Evolutionary conservation across 768 basidiomycete genomes (phyloP), one percentile per base, ranked within the genome.

Genomic region (Infundibulicybe gibba): DNA sequence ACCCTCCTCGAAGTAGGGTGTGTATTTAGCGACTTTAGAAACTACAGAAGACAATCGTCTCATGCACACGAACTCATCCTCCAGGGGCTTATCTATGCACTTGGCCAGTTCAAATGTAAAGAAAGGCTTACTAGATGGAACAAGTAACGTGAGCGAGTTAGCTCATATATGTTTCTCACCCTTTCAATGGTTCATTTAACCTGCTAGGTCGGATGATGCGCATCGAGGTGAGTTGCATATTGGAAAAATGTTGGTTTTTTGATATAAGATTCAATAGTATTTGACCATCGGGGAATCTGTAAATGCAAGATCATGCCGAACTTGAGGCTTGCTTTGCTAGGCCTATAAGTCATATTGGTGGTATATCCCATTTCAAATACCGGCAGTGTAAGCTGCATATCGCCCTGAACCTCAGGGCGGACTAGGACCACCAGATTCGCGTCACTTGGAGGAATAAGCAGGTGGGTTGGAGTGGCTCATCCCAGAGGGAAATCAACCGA

Each of bases 1-100:
- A 58, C 67, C 6, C 71, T 97, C 14, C 61, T 92, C 20, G 61
- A 74, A 44, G 79, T 76, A 1, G 85, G 80, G 10, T 89, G 90
- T 54, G 56, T 62, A 9, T 82, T 94, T 58, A 89, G 83, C 60
- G 93, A 97, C 57, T 94, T 94, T 49, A 93, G 93, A 2, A 91
- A 91, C 3, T 76, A 93, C 3, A 74, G 93, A 32, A 72, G 93
- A 52, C 75, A 93, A 34, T 89, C 82, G 5, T 89, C 78, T 58
- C 58, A 74, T 10, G 69, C 78, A 0, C 95, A 98, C 48, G 89
- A 94, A 56, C 63, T 87, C 34, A 85, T 97, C 15, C 67, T 98
- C 17, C 59, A 74, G 32, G 76, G 78, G 1, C 68, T 99, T 40
- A 60, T 86, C 41, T 74, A 75, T n/a, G 94, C 87, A 20, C 65